Evolutionary conservation across 257 asterid species (phyloP), one percentile per base, ranked within the genome.

Genomic region (Ocimum tenuiflorum): DNA sequence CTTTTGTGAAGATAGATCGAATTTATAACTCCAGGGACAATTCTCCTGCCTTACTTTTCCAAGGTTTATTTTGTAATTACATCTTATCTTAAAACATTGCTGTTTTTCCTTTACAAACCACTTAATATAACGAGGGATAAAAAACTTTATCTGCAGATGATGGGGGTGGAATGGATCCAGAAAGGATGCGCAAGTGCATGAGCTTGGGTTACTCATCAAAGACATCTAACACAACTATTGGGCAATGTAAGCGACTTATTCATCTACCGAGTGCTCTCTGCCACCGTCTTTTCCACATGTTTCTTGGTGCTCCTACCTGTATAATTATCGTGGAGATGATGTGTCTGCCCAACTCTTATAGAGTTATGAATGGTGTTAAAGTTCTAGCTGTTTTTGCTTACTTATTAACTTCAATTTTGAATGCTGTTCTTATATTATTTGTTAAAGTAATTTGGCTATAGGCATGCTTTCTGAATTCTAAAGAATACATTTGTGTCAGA

Each of bases 101-200:
- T 62, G 33, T 60, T 59, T 52, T 57, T 43, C 18, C 36, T 63
- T 7, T 74, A 39, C 60, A 20, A 67, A 60, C 39, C 13, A 29
- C 46, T 75, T 65, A 43, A 68, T 42, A 38, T 17, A 61, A 56
- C 27, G 23, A 33, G 31, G 39, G 12, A n/a, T 17, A 54, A 50
- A 66, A 29, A 3, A 11, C 12, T 60, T 33, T 53, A 8, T 70
- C 19, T 73, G 81, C 86, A 91, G 97, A 91, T 67, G 92, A 91
- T 73, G 97, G 97, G 60, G 91, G 95, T 67, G 96, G 97, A 71
- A 91, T 91, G 97, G 80, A 80, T 78, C 96, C 97, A 47, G 96
- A 86, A 51, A 17, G 84, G 43, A 81, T 91, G 75, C 86, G 96
- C 63, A 86, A 88, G 75, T 91, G 96, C 81, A 91, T 91, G 97